These are phyloP conservation scores for Gillenia trifoliata DNA, from an alignment of 306 rosid genomes.

Conservation along the genomic window DNA sequence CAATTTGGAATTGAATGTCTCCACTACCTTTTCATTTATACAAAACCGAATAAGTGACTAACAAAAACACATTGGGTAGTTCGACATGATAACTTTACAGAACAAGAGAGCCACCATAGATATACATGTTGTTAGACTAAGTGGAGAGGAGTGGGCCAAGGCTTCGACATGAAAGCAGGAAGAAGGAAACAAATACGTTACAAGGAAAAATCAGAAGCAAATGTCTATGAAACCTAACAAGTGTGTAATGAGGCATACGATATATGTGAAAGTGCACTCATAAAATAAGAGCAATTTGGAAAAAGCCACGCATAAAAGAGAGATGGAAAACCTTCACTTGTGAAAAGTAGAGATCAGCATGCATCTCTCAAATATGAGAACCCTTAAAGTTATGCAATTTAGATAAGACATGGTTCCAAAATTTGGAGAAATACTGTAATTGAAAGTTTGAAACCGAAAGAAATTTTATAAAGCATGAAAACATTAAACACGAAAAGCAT, in stretches of 20 bases:
- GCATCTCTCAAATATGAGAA: background rate
- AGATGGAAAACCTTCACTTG: background rate
- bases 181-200: background rate
- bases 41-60: background rate
- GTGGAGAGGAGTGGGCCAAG: background rate
- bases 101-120: background rate
- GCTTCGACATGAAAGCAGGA: background rate
- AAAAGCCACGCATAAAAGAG: background rate
- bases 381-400: background rate
- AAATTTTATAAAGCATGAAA: background rate
- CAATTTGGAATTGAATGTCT: slow-evolving; percentile 51
- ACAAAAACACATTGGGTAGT: background rate
- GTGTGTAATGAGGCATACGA: background rate
- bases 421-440: background rate
- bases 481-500: background rate
- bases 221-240: background rate
- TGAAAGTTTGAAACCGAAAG: background rate
- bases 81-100: background rate
- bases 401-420: background rate
- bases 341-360: background rate
- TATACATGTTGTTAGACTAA: background rate
- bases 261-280: background rate
- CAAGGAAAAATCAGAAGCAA: background rate
- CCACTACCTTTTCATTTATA: slow-evolving; percentile 33
- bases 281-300: background rate